phyloP scores from a whole-genome alignment of 345 rosid species.

The Moricandia arvensis region DNA sequence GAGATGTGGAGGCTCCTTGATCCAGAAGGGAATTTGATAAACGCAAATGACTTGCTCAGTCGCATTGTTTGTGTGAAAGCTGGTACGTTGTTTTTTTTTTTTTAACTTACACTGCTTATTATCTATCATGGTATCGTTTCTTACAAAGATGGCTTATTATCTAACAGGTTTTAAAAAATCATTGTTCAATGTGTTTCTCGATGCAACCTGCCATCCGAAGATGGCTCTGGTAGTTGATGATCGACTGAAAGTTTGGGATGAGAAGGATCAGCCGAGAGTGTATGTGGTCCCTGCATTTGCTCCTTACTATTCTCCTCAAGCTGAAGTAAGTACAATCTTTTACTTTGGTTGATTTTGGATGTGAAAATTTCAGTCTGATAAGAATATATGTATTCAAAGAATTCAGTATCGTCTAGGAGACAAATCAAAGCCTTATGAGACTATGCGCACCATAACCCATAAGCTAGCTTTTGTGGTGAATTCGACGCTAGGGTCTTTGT shows the following conservation, averaged over 20 bases:
- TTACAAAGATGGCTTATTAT: too few relatives aligned
- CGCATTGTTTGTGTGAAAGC: conserved; percentile 95
- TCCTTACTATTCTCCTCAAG: conserved; percentile 96
- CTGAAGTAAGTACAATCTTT: conserved; percentile 64
- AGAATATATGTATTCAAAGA: conserved; percentile 1
- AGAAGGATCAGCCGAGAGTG: conserved; percentile 95
- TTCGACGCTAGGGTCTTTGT: conserved; percentile 12
- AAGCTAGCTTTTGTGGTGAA: conserved; percentile 16
- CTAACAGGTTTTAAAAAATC: conserved; percentile 88
- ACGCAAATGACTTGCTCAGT: conserved; percentile 63
- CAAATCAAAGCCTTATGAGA: background rate
- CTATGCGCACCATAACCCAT: background rate
- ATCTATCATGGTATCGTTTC: conserved; percentile 11
- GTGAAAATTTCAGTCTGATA: conserved; percentile 23
- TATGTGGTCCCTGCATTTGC: conserved; percentile 99
- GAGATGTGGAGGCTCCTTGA: conserved; percentile 99
- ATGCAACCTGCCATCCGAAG: conserved; percentile 91
- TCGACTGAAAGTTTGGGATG: conserved; percentile 98
- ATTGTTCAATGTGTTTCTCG: conserved; percentile 82
- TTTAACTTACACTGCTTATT: conserved; percentile 16
- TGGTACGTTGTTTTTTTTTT: conserved; percentile 43
- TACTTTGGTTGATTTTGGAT: conserved; percentile 8
- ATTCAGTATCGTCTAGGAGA: background rate
- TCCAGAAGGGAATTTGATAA: conserved; percentile 91
- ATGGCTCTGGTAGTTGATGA: conserved; percentile 98